Evolutionary conservation across 371 early-diverging fungal genomes (phyloP).

Genomic region (Capillidium rhysosporum): DNA sequence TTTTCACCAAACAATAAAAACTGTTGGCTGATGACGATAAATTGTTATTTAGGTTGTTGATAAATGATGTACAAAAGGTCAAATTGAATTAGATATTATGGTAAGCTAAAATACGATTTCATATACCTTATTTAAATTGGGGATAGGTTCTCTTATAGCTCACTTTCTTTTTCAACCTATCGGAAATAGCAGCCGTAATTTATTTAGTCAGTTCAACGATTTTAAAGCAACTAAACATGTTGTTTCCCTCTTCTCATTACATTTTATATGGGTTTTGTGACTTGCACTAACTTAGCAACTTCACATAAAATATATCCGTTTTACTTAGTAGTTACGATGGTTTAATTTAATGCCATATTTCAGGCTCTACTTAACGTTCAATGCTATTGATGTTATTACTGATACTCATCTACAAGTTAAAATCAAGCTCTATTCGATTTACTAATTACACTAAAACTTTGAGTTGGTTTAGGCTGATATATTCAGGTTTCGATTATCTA

Average conservation of each 20-base stretch:
- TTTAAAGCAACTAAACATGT: neutral
- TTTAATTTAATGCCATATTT: slow-evolving; percentile 23
- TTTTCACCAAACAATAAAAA: slow-evolving; percentile 67
- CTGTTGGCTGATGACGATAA: slow-evolving; percentile 89
- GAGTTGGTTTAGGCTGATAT: slow-evolving; percentile 50
- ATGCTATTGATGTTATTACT: slow-evolving; percentile 87
- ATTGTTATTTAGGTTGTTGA: slow-evolving; percentile 36
- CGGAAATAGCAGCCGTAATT: slow-evolving; percentile 74
- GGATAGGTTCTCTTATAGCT: slow-evolving; percentile 62
- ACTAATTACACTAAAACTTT: slow-evolving; percentile 41
- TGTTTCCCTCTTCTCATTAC: no score
- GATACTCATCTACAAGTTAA: slow-evolving; percentile 85
- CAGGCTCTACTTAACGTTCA: slow-evolving; percentile 73
- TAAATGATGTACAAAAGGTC: neutral
- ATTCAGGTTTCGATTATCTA: slow-evolving; percentile 29
- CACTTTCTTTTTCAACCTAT: slow-evolving; percentile 83
- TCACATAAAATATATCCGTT: neutral
- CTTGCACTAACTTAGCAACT: no score
- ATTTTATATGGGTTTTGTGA: no score
- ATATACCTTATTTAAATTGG: neutral
- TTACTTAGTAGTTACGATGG: neutral
- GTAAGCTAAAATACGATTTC: slow-evolving; percentile 15
- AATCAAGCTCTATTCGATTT: slow-evolving; percentile 37
- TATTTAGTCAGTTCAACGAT: slow-evolving; percentile 42
- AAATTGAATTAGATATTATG: slow-evolving; percentile 37